phyloP scores from a whole-genome alignment of 2,329 filamentous ascomycete genomes.

The Phoma herbarum region DNA sequence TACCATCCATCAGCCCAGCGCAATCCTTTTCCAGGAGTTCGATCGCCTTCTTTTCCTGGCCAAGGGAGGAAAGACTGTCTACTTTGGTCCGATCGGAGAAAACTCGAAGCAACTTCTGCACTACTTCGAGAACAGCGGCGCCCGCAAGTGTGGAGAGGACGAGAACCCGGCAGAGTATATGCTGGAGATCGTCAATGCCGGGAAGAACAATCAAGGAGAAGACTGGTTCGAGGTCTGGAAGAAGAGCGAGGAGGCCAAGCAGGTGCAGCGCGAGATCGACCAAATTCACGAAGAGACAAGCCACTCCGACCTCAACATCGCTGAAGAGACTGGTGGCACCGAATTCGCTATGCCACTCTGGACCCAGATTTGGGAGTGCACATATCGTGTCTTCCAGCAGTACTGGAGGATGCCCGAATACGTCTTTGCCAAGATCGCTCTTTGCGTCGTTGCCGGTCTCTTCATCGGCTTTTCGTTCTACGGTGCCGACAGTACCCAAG shows the following conservation, averaged over 20 bases:
- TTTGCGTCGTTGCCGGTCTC: constrained; percentile 39
- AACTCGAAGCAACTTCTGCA: constrained; percentile 53
- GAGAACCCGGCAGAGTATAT: constrained; percentile 83
- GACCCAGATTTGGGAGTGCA: constrained; percentile 48
- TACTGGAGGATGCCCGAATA: constrained; percentile 58
- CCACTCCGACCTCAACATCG: constrained; percentile 36
- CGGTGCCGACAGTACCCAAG: constrained; percentile 46
- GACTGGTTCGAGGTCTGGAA: constrained; percentile 57
- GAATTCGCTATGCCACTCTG: constrained; percentile 57
- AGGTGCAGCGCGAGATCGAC: constrained; percentile 52
- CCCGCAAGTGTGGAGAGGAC: constrained; percentile 64
- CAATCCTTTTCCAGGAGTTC: constrained; percentile 57
- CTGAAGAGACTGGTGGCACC: constrained; percentile 46
- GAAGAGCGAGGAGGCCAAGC: constrained; percentile 27
- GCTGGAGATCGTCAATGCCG: constrained; percentile 61
- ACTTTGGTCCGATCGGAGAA: constrained; percentile 59
- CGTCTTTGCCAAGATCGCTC: constrained; percentile 47
- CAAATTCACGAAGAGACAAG: constrained; percentile 50
- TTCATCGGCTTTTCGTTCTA: constrained; percentile 56
- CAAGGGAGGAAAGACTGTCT: constrained; percentile 56
- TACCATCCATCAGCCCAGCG: constrained; percentile 58
- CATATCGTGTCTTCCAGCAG: constrained; percentile 56
- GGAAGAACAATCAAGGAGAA: constrained; percentile 38
- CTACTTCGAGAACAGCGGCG: constrained; percentile 71
- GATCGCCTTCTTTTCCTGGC: constrained; percentile 56